Conservation (phyloP, 2,329 filamentous ascomycete species). For the Claviceps capensis region DNA sequence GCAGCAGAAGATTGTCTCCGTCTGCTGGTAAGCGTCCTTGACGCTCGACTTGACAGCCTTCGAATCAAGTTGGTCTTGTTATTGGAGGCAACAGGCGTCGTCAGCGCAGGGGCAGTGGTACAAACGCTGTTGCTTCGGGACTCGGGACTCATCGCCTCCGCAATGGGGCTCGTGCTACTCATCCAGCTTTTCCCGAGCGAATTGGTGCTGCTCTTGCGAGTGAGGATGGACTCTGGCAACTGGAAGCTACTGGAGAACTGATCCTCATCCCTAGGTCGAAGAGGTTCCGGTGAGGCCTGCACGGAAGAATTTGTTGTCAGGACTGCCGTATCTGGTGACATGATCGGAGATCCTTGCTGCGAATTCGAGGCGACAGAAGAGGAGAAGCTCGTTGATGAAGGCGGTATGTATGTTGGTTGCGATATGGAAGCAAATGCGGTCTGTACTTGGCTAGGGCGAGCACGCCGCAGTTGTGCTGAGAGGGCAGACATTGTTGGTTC, state of each 20-base stretch:
- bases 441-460: conserved; percentile 34
- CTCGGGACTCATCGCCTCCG: conserved; percentile 21
- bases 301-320: conserved; percentile 48
- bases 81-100: conserved; percentile 3
- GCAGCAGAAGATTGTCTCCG: conserved; percentile 68
- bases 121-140: conserved; percentile 9
- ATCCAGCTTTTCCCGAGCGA: conserved; percentile 50
- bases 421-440: conserved; percentile 24
- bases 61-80: conserved; percentile 52
- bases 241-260: conserved; percentile 43
- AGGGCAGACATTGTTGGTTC: conserved; percentile 29
- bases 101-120: background rate
- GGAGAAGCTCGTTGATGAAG: conserved; percentile 37
- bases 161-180: conserved; percentile 42
- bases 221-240: conserved; percentile 59
- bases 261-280: conserved; percentile 40
- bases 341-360: conserved; percentile 40
- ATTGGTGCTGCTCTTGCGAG: conserved; percentile 43
- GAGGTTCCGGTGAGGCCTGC: conserved; percentile 52
- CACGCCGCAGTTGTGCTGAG: conserved; percentile 24
- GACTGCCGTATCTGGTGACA: conserved; percentile 39
- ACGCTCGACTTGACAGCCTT: conserved; percentile 69
- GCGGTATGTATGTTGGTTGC: conserved; percentile 21
- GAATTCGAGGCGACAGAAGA: conserved; percentile 43
- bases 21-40: conserved; percentile 48